Conservation (phyloP, 1,284 basidiomycete species). For the Coriolopsis trogii region DNA sequence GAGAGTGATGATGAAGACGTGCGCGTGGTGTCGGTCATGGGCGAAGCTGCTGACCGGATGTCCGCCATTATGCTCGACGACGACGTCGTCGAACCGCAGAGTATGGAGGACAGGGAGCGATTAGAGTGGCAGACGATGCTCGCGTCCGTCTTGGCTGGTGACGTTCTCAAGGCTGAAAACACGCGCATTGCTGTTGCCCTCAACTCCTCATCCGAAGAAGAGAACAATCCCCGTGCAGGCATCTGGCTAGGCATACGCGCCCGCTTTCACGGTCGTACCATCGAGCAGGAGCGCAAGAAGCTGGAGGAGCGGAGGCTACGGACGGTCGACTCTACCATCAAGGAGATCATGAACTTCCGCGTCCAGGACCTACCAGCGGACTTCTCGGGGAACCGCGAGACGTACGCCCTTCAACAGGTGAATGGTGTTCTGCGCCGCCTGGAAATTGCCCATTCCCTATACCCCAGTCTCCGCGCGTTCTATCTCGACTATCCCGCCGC, state of each 20-base stretch:
- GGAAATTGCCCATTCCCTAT: conserved; percentile 85
- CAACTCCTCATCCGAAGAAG: conserved; percentile 67
- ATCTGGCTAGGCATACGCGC: conserved; percentile 94
- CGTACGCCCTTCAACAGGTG: conserved; percentile 71
- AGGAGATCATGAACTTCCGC: conserved; percentile 81
- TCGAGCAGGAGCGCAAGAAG: conserved; percentile 81
- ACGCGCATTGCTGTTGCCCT: conserved; percentile 82
- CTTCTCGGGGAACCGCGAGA: conserved; percentile 44
- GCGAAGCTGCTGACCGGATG: conserved; percentile 54
- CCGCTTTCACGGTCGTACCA: conserved; percentile 77
- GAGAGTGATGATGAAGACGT: conserved; percentile 79
- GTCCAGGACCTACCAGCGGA: conserved; percentile 45
- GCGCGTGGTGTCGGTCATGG: conserved; percentile 41
- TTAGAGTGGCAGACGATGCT: conserved; percentile 96
- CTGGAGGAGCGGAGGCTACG: conserved; percentile 84
- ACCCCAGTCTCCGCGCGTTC: conserved; percentile 84
- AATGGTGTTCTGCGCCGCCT: conserved; percentile 76
- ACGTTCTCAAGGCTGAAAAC: conserved; percentile 93
- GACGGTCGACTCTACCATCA: conserved; percentile 81
- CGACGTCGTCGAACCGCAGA: conserved; percentile 62
- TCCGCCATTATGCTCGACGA: conserved; percentile 59
- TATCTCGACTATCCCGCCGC: conserved; percentile 77
- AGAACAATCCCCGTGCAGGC: conserved; percentile 65
- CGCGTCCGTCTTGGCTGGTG: conserved; percentile 88
- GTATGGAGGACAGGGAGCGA: conserved; percentile 76